Evolutionary conservation across 148 eudicot genomes (phyloP).

Genomic region (Camellia granthamiana): DNA sequence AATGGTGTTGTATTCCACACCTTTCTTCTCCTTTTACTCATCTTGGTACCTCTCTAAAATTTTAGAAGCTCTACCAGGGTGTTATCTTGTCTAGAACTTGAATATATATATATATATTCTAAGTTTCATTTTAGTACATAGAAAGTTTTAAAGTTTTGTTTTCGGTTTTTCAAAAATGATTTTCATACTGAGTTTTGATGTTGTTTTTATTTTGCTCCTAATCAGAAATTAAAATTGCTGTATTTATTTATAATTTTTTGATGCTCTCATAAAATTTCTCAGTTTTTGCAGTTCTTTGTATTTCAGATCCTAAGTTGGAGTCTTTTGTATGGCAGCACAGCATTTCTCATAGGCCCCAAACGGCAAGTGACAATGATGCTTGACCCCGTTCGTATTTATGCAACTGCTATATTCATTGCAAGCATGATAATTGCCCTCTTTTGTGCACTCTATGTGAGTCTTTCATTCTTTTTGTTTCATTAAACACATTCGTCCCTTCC

Average conservation of each 20-base stretch:
- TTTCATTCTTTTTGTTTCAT: background rate
- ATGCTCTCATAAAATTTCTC: background rate
- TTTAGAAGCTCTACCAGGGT: background rate
- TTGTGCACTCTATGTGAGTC: constrained; percentile 88
- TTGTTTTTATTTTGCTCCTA: background rate
- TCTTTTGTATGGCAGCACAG: constrained; percentile 86
- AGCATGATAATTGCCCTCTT: constrained; percentile 87
- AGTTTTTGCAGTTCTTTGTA: constrained; percentile 4
- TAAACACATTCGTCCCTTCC: background rate
- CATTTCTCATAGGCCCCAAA: constrained; percentile 97
- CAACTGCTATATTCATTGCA: constrained; percentile 84
- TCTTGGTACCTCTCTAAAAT: too few species aligned
- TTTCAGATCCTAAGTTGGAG: constrained; percentile 39
- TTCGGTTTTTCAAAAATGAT: background rate
- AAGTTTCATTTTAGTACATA: background rate
- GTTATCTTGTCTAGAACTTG: background rate
- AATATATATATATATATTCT: background rate
- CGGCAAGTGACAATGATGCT: constrained; percentile 95
- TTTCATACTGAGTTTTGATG: background rate
- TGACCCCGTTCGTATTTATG: constrained; percentile 96
- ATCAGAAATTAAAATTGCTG: background rate
- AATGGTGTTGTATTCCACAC: too few species aligned
- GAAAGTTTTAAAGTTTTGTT: background rate
- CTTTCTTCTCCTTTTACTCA: too few species aligned
- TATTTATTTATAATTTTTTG: background rate